phyloP scores from a whole-genome alignment of 768 basidiomycete species.

The Candolleomyces eurysporus region DNA sequence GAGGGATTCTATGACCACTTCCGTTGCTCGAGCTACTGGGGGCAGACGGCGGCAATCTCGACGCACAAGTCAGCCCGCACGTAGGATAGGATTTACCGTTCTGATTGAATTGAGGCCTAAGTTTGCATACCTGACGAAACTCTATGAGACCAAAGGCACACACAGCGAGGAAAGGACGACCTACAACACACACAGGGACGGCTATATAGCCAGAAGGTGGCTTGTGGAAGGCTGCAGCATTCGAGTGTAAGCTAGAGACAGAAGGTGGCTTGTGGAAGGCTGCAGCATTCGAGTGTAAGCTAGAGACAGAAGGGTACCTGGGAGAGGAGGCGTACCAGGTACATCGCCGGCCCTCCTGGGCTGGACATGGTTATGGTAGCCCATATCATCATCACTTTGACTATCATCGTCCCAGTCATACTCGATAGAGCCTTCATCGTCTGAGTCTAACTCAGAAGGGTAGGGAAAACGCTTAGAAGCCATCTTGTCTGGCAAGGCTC shows the following conservation, averaged over 20 bases:
- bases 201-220: no score
- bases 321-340: no score
- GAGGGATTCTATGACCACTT: neutral
- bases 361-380: neutral
- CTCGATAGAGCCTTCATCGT: neutral
- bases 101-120: slow-evolving; percentile 15
- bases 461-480: neutral
- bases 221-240: no score
- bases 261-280: no score
- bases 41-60: slow-evolving; percentile 1
- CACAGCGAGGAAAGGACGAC: neutral
- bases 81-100: slow-evolving; percentile 21
- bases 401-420: neutral
- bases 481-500: neutral
- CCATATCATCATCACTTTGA: neutral
- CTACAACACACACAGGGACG: neutral
- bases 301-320: no score
- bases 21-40: neutral
- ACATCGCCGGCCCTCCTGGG: no score
- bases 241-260: no score
- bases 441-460: slow-evolving; percentile 6
- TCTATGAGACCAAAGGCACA: neutral
- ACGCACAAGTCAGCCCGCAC: slow-evolving; percentile 24
- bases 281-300: no score
- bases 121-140: slow-evolving; percentile 17